Percentiles rank a stretch among this genome's conserved stretches.
phyloP scores from a whole-genome alignment of 2,329 filamentous ascomycete genomes.

The Lasiodiplodia citricola region DNA sequence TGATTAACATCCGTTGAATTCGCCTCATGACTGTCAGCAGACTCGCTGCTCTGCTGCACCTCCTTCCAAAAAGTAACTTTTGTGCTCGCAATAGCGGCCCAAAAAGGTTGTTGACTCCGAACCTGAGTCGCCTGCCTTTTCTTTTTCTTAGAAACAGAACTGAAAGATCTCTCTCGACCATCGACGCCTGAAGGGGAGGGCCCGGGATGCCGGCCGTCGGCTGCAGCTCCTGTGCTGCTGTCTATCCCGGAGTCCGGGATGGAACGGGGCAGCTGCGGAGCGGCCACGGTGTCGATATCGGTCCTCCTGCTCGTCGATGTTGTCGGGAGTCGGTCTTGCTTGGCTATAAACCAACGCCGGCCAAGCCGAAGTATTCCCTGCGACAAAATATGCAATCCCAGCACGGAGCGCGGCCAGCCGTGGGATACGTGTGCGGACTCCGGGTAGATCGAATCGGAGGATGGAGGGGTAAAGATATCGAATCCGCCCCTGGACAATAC shows the following conservation, averaged over 20 bases:
- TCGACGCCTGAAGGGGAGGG: conserved; percentile 59
- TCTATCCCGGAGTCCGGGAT: conserved; percentile 35
- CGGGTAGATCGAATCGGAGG: conserved; percentile 40
- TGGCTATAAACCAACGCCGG: conserved; percentile 45
- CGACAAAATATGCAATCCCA: conserved; percentile 76
- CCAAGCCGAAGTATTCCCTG: conserved; percentile 75
- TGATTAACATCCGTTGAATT: conserved; percentile 79
- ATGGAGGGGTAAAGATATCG: conserved; percentile 46
- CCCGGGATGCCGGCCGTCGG: conserved; percentile 56
- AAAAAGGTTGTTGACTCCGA: conserved; percentile 86
- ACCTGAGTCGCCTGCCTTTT: conserved; percentile 91
- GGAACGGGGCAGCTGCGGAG: conserved; percentile 47
- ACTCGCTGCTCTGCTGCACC: conserved; percentile 74
- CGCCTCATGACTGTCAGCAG: conserved; percentile 73
- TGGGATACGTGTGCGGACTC: conserved; percentile 57
- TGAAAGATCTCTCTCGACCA: conserved; percentile 63
- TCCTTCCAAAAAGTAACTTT: conserved; percentile 95
- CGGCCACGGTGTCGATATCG: conserved; percentile 66
- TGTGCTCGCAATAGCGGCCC: conserved; percentile 92
- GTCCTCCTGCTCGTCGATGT: conserved; percentile 43
- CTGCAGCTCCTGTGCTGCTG: conserved; percentile 42
- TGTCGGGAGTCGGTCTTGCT: conserved; percentile 25
- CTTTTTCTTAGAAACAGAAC: conserved; percentile 71
- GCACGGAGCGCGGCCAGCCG: conserved; percentile 69
- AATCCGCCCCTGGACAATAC: conserved; percentile 47